Base-by-base conservation (phyloP, 192 early-diverging fungal genomes). In the Coemansia sp. region DNA sequence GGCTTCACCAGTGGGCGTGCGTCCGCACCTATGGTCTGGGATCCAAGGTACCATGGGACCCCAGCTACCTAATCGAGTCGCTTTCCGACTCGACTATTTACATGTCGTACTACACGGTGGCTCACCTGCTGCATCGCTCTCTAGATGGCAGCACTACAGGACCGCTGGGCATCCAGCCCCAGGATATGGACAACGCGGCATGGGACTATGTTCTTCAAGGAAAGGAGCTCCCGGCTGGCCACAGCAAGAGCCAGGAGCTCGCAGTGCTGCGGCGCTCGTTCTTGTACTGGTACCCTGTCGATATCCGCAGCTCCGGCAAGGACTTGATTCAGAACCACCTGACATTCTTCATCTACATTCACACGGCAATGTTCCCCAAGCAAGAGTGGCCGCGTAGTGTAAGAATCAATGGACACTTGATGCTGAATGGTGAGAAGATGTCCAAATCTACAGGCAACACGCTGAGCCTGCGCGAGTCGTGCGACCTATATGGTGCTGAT, bases 31-130 rank as follows among this genome's bases (percentile, higher is more conserved):
- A 90, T 56, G 97, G 97, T 37, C 84, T 99, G 46, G 97, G 97
- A 49, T 86, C 83, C 58, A 87, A 82, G 52, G 72, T 99, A 47
- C 97, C 97, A 11, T 98, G 95, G 94, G 97, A 99, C 65, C 78
- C 80, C 28, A 80, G 87, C 59, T 93, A 84, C 73, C 77, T 99
- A 66, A 93, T 99, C 56, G 97, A 99, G 82, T 93, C 91, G 38
- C 81, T 99, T 16, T 90, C 87, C 14, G 97, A 99, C 67, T 99
- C 97, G 15, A 99, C 97, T 16, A 97, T 99, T 56, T 99, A 99
- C 80, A 99, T 99, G 97, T 93, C 97, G 26, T 99, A 98, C 84
- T 99, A 99, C 82, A 97, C 97, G n/a, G 87, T 99, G 30, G 85
- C 93, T 6, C 92, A 93, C 66, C 72, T 95, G 55, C 81, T 99